A percentile compares a stretch with the other conserved stretches of the same genome.
phyloP scores from a whole-genome alignment of 1,284 basidiomycete species.

The Ceratobasidium sp. region DNA sequence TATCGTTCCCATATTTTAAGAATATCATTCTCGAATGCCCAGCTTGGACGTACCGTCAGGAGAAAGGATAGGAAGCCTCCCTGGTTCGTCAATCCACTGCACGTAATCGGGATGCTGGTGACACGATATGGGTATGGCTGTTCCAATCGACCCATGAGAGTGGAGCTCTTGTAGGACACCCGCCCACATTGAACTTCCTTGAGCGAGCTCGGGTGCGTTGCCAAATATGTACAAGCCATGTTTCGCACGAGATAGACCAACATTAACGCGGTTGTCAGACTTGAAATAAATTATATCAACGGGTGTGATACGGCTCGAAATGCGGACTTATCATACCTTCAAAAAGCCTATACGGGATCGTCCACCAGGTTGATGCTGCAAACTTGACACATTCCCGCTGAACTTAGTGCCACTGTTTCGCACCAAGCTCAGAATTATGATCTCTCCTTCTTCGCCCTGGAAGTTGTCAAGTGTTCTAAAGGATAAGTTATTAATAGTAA shows the following conservation, averaged over 20 bases:
- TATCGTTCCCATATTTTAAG: not conserved
- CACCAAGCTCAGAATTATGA: conserved; percentile 79
- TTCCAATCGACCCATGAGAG: conserved; percentile 63
- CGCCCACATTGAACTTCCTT: conserved; percentile 71
- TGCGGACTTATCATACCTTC: not conserved
- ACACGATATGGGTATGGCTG: conserved; percentile 70
- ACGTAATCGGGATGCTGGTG: conserved; percentile 66
- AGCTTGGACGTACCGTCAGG: conserved; percentile 66
- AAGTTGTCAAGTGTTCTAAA: conserved; percentile 78
- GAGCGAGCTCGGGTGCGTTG: conserved; percentile 68
- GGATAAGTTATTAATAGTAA: too few relatives aligned
- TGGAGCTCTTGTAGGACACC: conserved; percentile 70
- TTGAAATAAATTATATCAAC: conserved; percentile 41
- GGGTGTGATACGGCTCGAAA: not conserved
- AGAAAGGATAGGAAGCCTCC: conserved; percentile 65
- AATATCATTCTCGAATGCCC: not conserved
- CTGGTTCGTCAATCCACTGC: conserved; percentile 65
- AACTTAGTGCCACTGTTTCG: conserved; percentile 68
- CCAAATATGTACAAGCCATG: conserved; percentile 81
- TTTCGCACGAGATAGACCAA: conserved; percentile 79
- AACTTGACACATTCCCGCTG: not conserved
- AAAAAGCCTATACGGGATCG: conserved; percentile 70
- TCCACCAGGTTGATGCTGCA: conserved; percentile 47
- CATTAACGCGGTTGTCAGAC: conserved; percentile 59
- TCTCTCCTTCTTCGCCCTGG: conserved; percentile 64